Conservation (phyloP, 805 yeast genomes). For the Cyberlindnera mycetangii region DNA sequence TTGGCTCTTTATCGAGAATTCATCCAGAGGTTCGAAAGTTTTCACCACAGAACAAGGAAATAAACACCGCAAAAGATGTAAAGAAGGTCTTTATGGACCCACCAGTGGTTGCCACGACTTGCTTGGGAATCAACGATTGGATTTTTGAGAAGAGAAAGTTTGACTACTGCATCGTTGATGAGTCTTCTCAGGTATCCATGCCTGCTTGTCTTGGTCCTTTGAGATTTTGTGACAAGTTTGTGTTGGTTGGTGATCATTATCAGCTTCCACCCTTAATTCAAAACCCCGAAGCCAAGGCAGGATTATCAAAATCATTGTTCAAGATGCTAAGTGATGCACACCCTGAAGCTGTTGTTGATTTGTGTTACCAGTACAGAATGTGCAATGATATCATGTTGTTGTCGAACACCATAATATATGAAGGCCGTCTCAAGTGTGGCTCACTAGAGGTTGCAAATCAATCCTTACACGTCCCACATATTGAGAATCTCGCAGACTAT, state of each 20-base stretch:
- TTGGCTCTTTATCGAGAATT: constrained; percentile 59
- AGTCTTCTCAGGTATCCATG: constrained; percentile 92
- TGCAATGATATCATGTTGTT: constrained; percentile 81
- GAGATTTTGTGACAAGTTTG: constrained; percentile 69
- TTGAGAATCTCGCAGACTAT: constrained; percentile 5
- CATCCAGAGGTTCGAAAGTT: constrained; percentile 59
- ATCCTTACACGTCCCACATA: constrained; percentile 46
- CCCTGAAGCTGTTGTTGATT: constrained; percentile 72
- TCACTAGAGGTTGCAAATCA: constrained; percentile 58
- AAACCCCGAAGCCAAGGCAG: constrained; percentile 58
- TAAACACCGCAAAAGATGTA: constrained; percentile 45
- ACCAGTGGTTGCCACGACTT: constrained; percentile 83
- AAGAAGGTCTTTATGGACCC: constrained; percentile 48
- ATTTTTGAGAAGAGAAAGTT: constrained; percentile 57
- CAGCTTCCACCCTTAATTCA: constrained; percentile 89
- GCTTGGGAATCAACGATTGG: constrained; percentile 70
- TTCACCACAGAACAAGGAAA: constrained; percentile 42
- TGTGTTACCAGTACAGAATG: constrained; percentile 90
- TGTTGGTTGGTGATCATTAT: constrained; percentile 94
- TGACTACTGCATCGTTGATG: constrained; percentile 94
- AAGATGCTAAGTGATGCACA: constrained; percentile 65
- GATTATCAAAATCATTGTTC: constrained; percentile 73
- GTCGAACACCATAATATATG: constrained; percentile 76
- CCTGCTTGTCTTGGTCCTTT: constrained; percentile 91
- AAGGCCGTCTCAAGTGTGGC: constrained; percentile 77